phyloP scores from a whole-genome alignment of 768 basidiomycete genomes.

The Pholiota molesta region DNA sequence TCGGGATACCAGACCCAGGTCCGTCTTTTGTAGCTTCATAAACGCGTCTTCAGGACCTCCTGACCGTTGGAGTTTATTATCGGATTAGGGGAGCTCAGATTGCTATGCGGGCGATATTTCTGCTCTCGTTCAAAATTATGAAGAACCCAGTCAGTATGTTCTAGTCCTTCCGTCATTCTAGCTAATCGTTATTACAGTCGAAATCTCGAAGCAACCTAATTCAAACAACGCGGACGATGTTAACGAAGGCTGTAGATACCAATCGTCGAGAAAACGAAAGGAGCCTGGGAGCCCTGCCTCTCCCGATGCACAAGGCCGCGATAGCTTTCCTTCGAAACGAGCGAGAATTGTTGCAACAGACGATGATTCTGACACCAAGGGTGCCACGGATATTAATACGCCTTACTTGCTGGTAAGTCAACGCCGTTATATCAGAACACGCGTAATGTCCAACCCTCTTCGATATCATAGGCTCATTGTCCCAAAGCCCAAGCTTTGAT shows the following conservation, averaged over 20 bases:
- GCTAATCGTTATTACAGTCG: neutral
- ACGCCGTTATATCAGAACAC: neutral
- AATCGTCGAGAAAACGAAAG: neutral
- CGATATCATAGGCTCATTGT: constrained; percentile 17
- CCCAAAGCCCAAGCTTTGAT: constrained; percentile 10
- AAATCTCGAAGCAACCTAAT: neutral
- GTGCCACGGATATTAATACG: neutral
- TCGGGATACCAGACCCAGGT: neutral
- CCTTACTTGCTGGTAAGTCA: constrained; percentile 3
- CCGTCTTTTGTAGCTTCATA: neutral
- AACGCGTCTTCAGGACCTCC: neutral
- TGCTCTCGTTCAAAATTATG: neutral
- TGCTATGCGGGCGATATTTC: neutral
- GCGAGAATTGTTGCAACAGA: too few relatives aligned
- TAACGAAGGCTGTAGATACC: neutral
- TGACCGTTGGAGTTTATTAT: neutral
- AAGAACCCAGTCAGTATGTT: neutral
- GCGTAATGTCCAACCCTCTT: neutral
- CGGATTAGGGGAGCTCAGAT: neutral
- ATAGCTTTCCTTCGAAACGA: neutral
- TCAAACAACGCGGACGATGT: neutral
- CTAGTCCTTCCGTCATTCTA: neutral
- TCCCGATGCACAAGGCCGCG: too few relatives aligned
- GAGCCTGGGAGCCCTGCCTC: neutral
- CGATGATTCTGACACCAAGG: neutral